Base-by-base conservation (phyloP, 2,329 filamentous ascomycete genomes). In the Davidsoniella eucalypti region DNA sequence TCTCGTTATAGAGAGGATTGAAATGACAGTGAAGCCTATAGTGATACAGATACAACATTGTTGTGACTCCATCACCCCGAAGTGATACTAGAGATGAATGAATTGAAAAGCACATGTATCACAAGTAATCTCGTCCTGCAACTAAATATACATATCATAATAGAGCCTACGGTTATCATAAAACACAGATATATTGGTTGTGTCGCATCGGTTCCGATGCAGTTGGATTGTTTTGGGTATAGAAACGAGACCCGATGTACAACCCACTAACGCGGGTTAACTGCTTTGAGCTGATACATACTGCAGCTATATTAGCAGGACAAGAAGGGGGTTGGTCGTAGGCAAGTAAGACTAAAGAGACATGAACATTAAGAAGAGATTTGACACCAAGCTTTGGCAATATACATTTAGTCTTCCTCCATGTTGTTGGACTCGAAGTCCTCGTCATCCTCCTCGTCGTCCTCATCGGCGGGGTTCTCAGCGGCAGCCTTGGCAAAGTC, bases 401-500 rank as follows among this genome's bases (percentile, higher is more conserved):
- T 26, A 12, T 33, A 4, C 29, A 33, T 21, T 56, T 64, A 68
- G 57, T 67, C 65, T 61, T 82, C 76, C 60, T 81, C 73, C 82
- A 87, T 87, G 67, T 80, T 77, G 56, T 84, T 82, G 54, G 76
- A 77, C 61, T 80, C 69, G 62, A 82, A 82, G 59, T 73, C 78
- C 53, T 84, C 81, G 43, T 84, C 84, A 0, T 92, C 84, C 42
- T 87, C 86, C 26, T 90, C 81, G 12, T 86, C 84, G 4, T 88
- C 84, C 6, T 84, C 80, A n/a, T 79, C 76, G 56, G 72, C 76
- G 44, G 76, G 78, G 59, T 84, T 76, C 65, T 94, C 80, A 66
- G 84, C 74, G 23, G 86, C 87, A 17, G 88, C 88, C 71, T 94
- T 87, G 60, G 84, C 83, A 68, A 86, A 96, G 73, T 96, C 86